Evolutionary conservation across 2,329 filamentous ascomycete genomes (phyloP).

Genomic region (Huntiella abstrusa): DNA sequence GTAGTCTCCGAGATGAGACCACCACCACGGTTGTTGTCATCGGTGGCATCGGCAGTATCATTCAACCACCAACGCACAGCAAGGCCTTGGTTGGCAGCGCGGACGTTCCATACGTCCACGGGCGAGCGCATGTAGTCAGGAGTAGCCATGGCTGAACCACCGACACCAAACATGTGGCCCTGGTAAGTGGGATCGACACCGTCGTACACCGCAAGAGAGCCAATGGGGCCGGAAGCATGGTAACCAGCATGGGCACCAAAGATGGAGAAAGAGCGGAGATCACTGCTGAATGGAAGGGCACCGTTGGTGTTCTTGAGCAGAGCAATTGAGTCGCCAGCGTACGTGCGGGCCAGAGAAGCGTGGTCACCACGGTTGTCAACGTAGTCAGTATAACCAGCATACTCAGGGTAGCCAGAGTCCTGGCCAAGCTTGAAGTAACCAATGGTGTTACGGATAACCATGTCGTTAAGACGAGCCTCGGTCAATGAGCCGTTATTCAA

Average conservation of each 20-base stretch:
- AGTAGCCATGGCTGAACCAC: conserved; percentile 29
- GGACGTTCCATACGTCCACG: conserved; percentile 33
- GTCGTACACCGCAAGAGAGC: conserved; percentile 46
- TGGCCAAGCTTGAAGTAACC: conserved; percentile 32
- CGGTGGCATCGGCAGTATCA: conserved; percentile 27
- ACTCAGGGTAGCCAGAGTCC: conserved; percentile 25
- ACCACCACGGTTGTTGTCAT: conserved; percentile 39
- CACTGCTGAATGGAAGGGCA: conserved; percentile 34
- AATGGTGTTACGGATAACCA: conserved; percentile 34
- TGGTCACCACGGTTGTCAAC: conserved; percentile 28
- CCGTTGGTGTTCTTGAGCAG: conserved; percentile 53
- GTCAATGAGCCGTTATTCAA: conserved; percentile 29
- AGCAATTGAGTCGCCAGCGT: conserved; percentile 37
- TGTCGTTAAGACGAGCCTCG: conserved; percentile 24
- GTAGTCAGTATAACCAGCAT: conserved; percentile 27
- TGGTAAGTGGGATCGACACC: conserved; percentile 39
- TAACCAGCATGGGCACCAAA: conserved; percentile 39
- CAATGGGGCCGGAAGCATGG: conserved; percentile 24
- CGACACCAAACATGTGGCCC: conserved; percentile 36
- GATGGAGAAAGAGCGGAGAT: conserved; percentile 37
- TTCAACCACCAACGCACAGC: conserved; percentile 36
- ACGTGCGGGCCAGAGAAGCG: conserved; percentile 29
- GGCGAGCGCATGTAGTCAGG: conserved; percentile 31
- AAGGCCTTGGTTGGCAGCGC: conserved; percentile 34
- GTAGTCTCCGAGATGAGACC: conserved; percentile 28